Evolutionary conservation across 1,284 basidiomycete genomes (phyloP).

Genomic region (Tilletia indica): DNA sequence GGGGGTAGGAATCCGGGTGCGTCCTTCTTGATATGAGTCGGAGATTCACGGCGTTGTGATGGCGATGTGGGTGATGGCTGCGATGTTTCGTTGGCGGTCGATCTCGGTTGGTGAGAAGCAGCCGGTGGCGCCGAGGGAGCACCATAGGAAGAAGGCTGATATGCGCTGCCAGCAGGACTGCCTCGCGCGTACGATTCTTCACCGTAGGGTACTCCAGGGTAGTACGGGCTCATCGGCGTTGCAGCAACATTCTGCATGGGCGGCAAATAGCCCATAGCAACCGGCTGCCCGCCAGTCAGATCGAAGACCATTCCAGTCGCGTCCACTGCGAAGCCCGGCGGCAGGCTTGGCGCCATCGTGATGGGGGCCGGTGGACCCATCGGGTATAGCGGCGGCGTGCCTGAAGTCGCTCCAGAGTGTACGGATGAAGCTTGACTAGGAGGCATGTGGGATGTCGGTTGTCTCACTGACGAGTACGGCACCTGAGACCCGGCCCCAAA

Average conservation of each 20-base stretch:
- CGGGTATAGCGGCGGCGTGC: constrained; percentile 9
- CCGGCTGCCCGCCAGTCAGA: constrained; percentile 6
- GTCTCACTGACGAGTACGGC: no score
- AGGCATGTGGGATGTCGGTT: no score
- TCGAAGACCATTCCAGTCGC: constrained; percentile 14
- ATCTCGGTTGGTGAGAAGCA: neutral
- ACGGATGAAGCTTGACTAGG: neutral
- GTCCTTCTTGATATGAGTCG: neutral
- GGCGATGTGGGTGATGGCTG: neutral
- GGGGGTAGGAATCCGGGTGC: constrained; percentile 2
- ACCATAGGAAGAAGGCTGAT: neutral
- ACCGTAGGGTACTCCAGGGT: neutral
- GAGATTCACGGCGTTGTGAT: neutral
- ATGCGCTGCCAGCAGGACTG: constrained; percentile 4
- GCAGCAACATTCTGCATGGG: constrained; percentile 8
- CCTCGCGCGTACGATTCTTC: neutral
- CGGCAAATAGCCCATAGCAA: constrained; percentile 13
- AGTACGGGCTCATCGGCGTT: constrained; percentile 7
- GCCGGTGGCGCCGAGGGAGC: neutral
- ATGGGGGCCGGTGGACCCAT: neutral
- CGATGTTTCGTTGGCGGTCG: neutral
- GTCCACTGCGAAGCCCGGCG: constrained; percentile 17
- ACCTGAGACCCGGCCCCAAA: no score
- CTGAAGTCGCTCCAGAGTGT: neutral
- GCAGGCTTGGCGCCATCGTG: neutral